Base-by-base conservation (phyloP, 495 filamentous ascomycete species). In the Neurospora pannonica region DNA sequence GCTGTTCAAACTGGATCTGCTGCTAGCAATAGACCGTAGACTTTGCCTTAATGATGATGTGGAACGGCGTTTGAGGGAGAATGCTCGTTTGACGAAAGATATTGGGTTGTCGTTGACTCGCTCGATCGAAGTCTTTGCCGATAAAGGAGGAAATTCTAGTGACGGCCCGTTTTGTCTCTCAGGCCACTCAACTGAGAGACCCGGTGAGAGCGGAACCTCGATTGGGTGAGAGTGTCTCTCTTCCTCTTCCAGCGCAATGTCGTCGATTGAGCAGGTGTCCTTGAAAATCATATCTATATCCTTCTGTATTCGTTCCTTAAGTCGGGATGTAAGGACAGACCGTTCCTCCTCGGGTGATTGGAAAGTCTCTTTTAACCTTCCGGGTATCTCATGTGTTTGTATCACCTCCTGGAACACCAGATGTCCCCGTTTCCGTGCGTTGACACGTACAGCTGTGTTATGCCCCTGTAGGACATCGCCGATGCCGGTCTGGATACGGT, bases 341-440 rank as follows among this genome's bases (percentile, higher is more conserved):
- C 77, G 37, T 43, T 77, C 79, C 9, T 81, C 77, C 24, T 79
- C 74, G 5, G 42, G 74, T 36, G 76, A 79, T 6, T 60, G 11
- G 40, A 78, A 79, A 8, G 15, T 38, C 73, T 82, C 78, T 67
- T 31, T 71, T 3, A 72, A 60, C 21, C 38, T 72, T 10, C 76
- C 79, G 17, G 62, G 75, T 60, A 77, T 78, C 34, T 83, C 81
- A 34, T 81, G 81, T 15, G 84, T 79, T 3, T 86, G 81, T 9
- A 86, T 81, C 7, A 83, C 84, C 74, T 85, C 86, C 72, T 85
- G 82, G 42, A 87, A 70, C 11, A 87, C 76, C 17, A 85, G 78
- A 71, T 87, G 85, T 0, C 84, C 84, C 40, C 85, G 79, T 71
- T 87, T 87, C 71, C 84, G 78, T 9, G 82, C 84, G 8, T 71